These are phyloP conservation scores for Anisodus tanguticus DNA, from an alignment of 257 asterid species.

Conservation along the genomic window DNA sequence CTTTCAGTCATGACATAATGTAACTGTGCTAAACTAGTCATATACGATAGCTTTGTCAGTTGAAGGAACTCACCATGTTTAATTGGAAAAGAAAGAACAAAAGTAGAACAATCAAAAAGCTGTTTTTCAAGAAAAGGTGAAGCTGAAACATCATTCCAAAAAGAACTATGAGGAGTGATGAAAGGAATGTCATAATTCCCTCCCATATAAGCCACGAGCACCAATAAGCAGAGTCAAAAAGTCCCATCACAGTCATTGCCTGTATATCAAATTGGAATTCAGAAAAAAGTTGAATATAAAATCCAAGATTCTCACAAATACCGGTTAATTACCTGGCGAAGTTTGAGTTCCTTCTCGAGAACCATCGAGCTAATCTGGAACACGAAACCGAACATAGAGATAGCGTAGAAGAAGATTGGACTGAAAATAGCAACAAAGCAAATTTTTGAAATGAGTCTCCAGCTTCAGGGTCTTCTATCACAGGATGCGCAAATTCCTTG, in stretches of 20 bases:
- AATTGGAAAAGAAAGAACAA: conserved; percentile 46
- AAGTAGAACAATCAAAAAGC: conserved; percentile 38
- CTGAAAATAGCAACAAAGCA: neutral
- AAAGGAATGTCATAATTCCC: conserved; percentile 43
- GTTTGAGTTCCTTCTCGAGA: conserved; percentile 55
- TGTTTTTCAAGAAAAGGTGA: conserved; percentile 43
- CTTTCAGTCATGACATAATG: neutral
- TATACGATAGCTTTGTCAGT: too few species aligned
- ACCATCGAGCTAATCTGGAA: conserved; percentile 46
- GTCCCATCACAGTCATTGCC: conserved; percentile 55
- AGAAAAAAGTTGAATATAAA: neutral
- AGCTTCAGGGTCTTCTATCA: neutral
- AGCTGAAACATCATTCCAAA: conserved; percentile 44
- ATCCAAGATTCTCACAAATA: neutral
- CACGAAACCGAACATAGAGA: conserved; percentile 47
- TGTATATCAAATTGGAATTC: conserved; percentile 33
- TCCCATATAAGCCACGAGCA: conserved; percentile 52
- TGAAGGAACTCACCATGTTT: conserved; percentile 43
- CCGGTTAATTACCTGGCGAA: conserved; percentile 47
- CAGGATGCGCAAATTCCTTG: conserved; percentile 49
- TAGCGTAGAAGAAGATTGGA: conserved; percentile 38
- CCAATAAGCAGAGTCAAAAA: conserved; percentile 54
- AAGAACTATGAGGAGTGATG: conserved; percentile 41
- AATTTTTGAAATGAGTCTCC: neutral
- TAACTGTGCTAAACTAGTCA: neutral